Percentiles rank a stretch among this genome's conserved stretches.
phyloP scores from a whole-genome alignment of 768 basidiomycete species.

The Kwoniella pini region DNA sequence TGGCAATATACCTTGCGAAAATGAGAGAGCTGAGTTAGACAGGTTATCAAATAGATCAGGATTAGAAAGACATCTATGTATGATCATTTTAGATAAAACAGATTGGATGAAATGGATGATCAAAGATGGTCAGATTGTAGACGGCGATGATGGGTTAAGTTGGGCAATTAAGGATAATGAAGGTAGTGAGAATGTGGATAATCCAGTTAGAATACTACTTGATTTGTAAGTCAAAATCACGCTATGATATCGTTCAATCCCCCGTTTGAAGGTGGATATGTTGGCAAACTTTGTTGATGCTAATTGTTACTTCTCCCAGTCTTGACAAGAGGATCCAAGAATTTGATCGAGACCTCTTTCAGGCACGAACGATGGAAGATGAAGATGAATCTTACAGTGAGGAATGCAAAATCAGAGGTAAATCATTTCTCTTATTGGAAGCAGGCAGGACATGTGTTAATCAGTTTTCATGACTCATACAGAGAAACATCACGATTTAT shows the following conservation, averaged over 20 bases:
- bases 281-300: too few species aligned
- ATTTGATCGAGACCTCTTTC: neutral
- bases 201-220: conserved; percentile 7
- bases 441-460: too few species aligned
- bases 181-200: neutral
- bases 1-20: neutral
- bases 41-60: neutral
- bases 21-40: neutral
- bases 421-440: too few species aligned
- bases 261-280: too few species aligned
- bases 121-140: neutral
- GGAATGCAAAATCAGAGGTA: too few species aligned
- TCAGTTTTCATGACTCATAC: neutral
- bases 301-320: too few species aligned
- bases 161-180: neutral
- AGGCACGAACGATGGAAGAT: too few species aligned
- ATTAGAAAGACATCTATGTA: conserved; percentile 7
- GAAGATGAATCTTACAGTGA: too few species aligned
- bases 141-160: neutral
- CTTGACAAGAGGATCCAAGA: too few species aligned
- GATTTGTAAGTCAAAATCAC: neutral
- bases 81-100: conserved; percentile 2
- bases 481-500: neutral
- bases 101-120: conserved; percentile 18
- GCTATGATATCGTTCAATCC: too few species aligned